Evolutionary conservation across 768 basidiomycete genomes (phyloP).

Genomic region (Brasilioporus rufonigricans): DNA sequence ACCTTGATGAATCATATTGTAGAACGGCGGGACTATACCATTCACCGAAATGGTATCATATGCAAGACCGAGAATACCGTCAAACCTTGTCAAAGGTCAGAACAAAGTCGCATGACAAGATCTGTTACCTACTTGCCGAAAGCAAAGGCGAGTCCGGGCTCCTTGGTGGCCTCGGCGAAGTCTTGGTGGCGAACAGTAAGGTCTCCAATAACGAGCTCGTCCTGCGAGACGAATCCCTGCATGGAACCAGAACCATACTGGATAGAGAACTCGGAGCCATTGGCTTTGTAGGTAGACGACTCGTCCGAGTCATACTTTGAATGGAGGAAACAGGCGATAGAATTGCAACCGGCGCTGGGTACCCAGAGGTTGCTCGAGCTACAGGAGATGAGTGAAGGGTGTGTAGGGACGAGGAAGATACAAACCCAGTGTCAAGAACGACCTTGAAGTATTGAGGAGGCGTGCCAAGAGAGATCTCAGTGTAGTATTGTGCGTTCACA

Average conservation of each 20-base stretch:
- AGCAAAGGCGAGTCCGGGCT: constrained; percentile 96
- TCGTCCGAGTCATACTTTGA: constrained; percentile 79
- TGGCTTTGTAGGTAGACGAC: constrained; percentile 86
- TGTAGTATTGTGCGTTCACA: constrained; percentile 97
- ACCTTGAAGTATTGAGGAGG: constrained; percentile 93
- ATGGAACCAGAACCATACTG: constrained; percentile 96
- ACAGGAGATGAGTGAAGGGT: constrained; percentile 1
- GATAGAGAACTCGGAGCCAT: constrained; percentile 87
- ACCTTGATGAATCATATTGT: constrained; percentile 81
- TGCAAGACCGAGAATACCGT: constrained; percentile 91
- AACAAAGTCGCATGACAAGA: background rate
- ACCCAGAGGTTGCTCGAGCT: constrained; percentile 96
- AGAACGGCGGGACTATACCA: constrained; percentile 90
- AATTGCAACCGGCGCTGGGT: constrained; percentile 75
- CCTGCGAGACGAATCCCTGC: constrained; percentile 92
- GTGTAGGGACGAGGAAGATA: constrained; percentile 18
- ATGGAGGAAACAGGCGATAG: constrained; percentile 94
- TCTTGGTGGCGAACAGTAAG: constrained; percentile 69
- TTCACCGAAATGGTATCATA: constrained; percentile 97
- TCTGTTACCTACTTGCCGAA: constrained; percentile 75
- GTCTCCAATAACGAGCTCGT: constrained; percentile 79
- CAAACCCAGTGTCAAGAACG: constrained; percentile 86
- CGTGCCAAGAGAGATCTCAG: constrained; percentile 79
- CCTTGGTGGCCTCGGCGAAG: constrained; percentile 94
- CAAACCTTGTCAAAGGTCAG: constrained; percentile 57